A percentile compares a stretch with the other conserved stretches of the same genome.
Evolutionary conservation across 2,329 filamentous ascomycete species (phyloP).

Genomic region (Harringtonia aguacate): DNA sequence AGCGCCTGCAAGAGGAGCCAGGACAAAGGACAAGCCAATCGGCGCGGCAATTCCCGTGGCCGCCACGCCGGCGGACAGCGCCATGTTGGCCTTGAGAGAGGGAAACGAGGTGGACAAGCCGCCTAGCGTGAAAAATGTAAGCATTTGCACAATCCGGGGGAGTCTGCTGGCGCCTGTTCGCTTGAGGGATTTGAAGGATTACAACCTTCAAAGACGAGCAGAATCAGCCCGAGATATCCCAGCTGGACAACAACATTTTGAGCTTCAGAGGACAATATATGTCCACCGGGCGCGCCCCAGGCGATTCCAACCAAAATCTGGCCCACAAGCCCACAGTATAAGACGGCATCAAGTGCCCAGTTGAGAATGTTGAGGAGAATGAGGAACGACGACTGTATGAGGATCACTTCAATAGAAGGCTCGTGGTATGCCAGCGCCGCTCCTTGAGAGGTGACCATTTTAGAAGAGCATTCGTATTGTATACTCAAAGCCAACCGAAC

Average conservation of each 20-base stretch:
- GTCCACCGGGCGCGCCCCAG: conserved; percentile 56
- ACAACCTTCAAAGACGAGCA: conserved; percentile 59
- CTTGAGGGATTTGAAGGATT: neutral
- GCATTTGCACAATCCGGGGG: neutral
- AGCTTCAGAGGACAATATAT: conserved; percentile 41
- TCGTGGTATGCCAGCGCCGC: conserved; percentile 41
- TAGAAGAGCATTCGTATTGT: too few species aligned
- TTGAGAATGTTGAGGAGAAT: conserved; percentile 50
- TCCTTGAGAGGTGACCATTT: too few species aligned
- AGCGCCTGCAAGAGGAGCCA: conserved; percentile 38
- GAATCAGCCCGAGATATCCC: conserved; percentile 62
- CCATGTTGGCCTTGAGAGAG: conserved; percentile 47
- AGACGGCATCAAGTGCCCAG: conserved; percentile 41
- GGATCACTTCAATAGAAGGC: conserved; percentile 45
- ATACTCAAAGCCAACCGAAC: too few species aligned
- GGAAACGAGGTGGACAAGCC: conserved; percentile 45
- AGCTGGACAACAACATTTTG: conserved; percentile 51
- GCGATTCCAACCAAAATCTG: conserved; percentile 61
- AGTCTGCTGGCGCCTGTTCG: too few species aligned
- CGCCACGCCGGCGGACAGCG: conserved; percentile 51
- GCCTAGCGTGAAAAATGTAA: conserved; percentile 23
- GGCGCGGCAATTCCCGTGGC: conserved; percentile 53
- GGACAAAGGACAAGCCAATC: conserved; percentile 54
- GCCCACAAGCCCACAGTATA: conserved; percentile 63
- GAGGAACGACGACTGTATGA: conserved; percentile 51